These are phyloP conservation scores for Solanum appendiculatum DNA, from an alignment of 257 asterid genomes.

Conservation along the genomic window DNA sequence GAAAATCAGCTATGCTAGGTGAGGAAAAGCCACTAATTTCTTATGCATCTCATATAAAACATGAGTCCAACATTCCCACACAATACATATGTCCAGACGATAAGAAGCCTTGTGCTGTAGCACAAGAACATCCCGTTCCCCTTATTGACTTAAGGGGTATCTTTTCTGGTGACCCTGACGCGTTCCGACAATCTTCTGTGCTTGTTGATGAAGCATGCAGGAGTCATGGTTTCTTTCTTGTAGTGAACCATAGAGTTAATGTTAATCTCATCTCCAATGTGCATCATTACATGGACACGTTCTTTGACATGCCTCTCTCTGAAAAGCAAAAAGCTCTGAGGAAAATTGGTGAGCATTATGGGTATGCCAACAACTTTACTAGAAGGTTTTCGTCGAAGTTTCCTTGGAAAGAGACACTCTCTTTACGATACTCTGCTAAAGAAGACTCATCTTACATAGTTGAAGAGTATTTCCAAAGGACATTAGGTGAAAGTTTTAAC, in stretches of 20 bases:
- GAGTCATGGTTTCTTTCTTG: slow-evolving; percentile 68
- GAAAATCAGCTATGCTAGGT: slow-evolving; percentile 4
- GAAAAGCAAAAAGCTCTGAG: neutral
- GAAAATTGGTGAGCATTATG: neutral
- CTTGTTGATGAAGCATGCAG: slow-evolving; percentile 59
- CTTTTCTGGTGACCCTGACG: slow-evolving; percentile 50
- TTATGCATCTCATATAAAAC: slow-evolving; percentile 32
- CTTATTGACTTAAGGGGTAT: slow-evolving; percentile 51
- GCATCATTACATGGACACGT: neutral
- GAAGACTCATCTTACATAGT: neutral
- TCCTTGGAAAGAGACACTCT: neutral
- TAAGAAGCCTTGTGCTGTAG: neutral
- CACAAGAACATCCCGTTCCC: slow-evolving; percentile 44
- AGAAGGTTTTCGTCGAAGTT: neutral
- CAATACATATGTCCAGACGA: neutral
- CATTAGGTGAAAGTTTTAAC: neutral
- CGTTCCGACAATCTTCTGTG: slow-evolving; percentile 23
- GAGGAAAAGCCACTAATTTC: slow-evolving; percentile 10
- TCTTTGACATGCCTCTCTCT: neutral
- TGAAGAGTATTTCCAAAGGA: neutral
- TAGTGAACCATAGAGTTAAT: slow-evolving; percentile 59
- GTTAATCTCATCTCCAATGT: slow-evolving; percentile 16
- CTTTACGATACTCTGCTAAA: neutral
- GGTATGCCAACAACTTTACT: neutral
- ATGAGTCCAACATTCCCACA: slow-evolving; percentile 37